phyloP scores from a whole-genome alignment of 768 basidiomycete genomes.

The Lenzites betulinus region DNA sequence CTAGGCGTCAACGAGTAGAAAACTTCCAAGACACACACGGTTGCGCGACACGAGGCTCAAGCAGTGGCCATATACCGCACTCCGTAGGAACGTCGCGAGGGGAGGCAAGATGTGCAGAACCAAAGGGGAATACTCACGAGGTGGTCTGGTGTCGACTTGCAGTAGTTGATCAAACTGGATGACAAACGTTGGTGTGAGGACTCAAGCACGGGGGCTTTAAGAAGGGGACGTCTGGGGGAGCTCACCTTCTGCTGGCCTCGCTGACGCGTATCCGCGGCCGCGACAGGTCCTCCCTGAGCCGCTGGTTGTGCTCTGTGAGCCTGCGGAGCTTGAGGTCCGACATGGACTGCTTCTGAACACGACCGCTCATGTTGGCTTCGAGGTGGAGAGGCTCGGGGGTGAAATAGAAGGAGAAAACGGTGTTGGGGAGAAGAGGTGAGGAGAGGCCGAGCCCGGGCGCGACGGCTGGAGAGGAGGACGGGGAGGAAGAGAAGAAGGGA shows the following conservation, averaged over 20 bases:
- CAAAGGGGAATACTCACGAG: slow-evolving; percentile 53
- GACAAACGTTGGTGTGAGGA: background rate
- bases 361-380: slow-evolving; percentile 29
- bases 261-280: slow-evolving; percentile 72
- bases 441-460: slow-evolving; percentile 9
- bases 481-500: background rate
- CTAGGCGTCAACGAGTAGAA: background rate
- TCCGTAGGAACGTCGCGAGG: background rate
- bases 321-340: slow-evolving; percentile 82
- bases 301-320: slow-evolving; percentile 72
- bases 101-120: no score
- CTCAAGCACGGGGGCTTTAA: background rate
- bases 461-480: slow-evolving; percentile 1
- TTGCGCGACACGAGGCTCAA: background rate
- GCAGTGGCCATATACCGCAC: background rate
- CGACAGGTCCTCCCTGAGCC: slow-evolving; percentile 70
- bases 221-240: background rate
- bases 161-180: slow-evolving; percentile 68
- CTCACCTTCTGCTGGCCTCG: slow-evolving; percentile 70
- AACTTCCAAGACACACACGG: background rate
- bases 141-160: slow-evolving; percentile 72
- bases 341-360: slow-evolving; percentile 63
- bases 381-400: background rate
- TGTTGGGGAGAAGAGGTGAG: background rate
- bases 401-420: background rate